These are phyloP conservation scores for Gossypium aridum DNA, from an alignment of 441 rosid species.

Conservation along the genomic window DNA sequence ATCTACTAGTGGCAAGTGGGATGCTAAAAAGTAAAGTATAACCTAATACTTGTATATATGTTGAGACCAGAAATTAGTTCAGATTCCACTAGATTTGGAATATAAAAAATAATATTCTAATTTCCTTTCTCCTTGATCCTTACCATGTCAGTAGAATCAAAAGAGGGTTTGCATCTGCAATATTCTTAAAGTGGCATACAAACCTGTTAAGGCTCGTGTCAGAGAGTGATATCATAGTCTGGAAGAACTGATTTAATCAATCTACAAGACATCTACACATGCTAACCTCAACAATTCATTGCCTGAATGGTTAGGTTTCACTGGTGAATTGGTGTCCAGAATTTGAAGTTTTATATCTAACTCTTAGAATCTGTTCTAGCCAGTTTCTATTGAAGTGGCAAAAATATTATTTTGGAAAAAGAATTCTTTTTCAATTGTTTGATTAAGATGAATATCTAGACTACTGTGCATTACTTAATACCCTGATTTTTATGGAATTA, in stretches of 20 bases:
- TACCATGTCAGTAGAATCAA: neutral
- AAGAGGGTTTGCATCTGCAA: neutral
- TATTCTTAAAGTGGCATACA: neutral
- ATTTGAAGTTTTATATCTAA: neutral
- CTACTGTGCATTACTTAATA: neutral
- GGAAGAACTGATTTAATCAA: neutral
- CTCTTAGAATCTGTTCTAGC: neutral
- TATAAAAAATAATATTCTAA: neutral
- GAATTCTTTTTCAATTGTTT: neutral
- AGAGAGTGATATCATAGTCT: neutral
- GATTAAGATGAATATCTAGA: neutral
- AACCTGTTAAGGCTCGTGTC: neutral
- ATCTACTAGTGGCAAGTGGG: neutral
- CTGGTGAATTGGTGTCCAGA: neutral
- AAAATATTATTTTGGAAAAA: neutral
- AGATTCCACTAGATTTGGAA: neutral
- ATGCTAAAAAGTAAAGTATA: neutral
- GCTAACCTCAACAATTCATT: neutral
- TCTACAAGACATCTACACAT: neutral
- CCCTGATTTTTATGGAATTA: neutral
- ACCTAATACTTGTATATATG: neutral
- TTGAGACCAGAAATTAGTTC: neutral
- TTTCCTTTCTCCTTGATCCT: neutral
- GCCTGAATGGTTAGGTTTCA: constrained; percentile 1
- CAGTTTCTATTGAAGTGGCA: neutral